These are phyloP conservation scores for Didymella lethalis DNA, from an alignment of 2,329 filamentous ascomycete genomes.

Conservation along the genomic window DNA sequence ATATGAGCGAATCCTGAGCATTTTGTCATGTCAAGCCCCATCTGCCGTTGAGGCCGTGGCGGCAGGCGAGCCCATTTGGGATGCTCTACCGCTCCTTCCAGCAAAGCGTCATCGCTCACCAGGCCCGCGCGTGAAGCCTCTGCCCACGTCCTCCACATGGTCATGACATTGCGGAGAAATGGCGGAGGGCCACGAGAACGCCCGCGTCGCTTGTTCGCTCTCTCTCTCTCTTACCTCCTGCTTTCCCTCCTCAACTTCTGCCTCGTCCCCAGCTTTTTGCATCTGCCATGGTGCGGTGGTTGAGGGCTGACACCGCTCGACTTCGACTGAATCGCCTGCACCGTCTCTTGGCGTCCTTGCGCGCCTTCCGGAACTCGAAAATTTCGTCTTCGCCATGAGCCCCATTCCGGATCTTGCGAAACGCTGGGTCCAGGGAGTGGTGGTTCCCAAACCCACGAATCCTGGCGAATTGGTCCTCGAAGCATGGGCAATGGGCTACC, in stretches of 20 bases:
- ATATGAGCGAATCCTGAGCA: constrained; percentile 23
- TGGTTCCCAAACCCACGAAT: constrained; percentile 44
- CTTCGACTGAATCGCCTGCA: constrained; percentile 33
- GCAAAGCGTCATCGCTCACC: constrained; percentile 27
- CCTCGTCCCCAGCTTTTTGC: constrained; percentile 10
- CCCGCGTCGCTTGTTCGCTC: constrained; percentile 22
- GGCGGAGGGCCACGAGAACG: constrained; percentile 32
- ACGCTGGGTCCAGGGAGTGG: constrained; percentile 25
- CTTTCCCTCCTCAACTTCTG: constrained; percentile 7
- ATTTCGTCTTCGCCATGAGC: constrained; percentile 32
- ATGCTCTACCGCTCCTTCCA: constrained; percentile 25
- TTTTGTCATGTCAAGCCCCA: constrained; percentile 16
- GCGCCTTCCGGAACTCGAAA: constrained; percentile 24
- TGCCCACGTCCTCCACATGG: constrained; percentile 32
- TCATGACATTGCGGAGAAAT: constrained; percentile 45
- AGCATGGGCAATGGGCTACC: constrained; percentile 52
- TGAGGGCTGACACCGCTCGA: constrained; percentile 23
- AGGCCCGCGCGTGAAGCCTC: constrained; percentile 30
- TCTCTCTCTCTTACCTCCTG: constrained; percentile 14
- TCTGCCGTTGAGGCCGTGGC: constrained; percentile 21
- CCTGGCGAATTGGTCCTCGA: constrained; percentile 49
- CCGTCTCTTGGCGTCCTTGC: constrained; percentile 27
- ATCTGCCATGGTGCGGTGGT: constrained; percentile 33
- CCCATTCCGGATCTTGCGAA: constrained; percentile 21
- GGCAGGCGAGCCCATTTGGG: constrained; percentile 25